These are phyloP conservation scores for Ceratocystis harringtonii DNA, from an alignment of 2,329 filamentous ascomycete genomes.

Conservation along the genomic window DNA sequence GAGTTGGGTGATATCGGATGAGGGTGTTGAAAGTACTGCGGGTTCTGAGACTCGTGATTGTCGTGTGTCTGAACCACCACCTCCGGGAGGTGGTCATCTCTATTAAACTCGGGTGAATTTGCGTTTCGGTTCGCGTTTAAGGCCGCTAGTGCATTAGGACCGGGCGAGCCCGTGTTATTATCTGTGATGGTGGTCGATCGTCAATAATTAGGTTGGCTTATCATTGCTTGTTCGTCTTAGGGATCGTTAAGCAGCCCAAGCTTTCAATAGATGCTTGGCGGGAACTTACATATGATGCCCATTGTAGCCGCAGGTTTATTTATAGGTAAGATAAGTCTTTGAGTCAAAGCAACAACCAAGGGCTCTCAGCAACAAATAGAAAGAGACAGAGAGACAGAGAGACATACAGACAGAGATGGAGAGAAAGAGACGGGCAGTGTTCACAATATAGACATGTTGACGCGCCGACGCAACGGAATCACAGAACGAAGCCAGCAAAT, in stretches of 20 bases:
- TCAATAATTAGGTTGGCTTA: not conserved
- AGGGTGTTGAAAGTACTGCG: too few relatives aligned
- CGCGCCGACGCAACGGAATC: too few relatives aligned
- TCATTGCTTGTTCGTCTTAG: not conserved
- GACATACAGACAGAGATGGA: not conserved
- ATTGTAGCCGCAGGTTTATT: not conserved
- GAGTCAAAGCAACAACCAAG: not conserved
- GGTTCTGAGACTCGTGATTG: not conserved
- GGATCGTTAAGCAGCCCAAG: not conserved
- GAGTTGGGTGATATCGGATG: not conserved
- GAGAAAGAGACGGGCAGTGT: not conserved
- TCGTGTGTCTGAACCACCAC: not conserved
- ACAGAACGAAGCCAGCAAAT: not conserved
- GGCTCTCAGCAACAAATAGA: not conserved
- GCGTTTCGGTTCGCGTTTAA: not conserved
- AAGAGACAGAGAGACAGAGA: not conserved
- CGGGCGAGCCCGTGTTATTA: not conserved
- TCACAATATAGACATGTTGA: too few relatives aligned
- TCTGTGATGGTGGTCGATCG: not conserved
- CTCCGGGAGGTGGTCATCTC: slow-evolving; percentile 7
- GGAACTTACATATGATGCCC: not conserved
- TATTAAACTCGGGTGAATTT: not conserved
- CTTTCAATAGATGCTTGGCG: not conserved
- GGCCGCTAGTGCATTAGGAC: not conserved
- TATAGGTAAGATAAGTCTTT: not conserved